Percentiles rank a stretch among this genome's conserved stretches.
Evolutionary conservation across 2,329 filamentous ascomycete genomes (phyloP).

Genomic region (Aspergillus tanneri): DNA sequence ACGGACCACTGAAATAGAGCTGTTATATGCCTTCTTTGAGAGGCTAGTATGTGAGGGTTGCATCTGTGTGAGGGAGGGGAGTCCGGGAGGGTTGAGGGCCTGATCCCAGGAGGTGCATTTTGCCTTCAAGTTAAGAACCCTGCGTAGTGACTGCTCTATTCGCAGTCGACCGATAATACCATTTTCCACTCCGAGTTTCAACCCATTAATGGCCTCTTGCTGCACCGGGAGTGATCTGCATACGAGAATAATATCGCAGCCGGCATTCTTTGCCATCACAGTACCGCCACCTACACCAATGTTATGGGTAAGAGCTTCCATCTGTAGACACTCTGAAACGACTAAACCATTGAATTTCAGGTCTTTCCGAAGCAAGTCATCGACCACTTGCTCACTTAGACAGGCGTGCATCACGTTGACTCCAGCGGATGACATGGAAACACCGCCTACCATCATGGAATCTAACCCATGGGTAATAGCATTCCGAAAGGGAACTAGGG

Average conservation of each 20-base stretch:
- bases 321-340: conserved; percentile 92
- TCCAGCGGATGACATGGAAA: conserved; percentile 84
- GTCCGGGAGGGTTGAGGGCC: conserved; percentile 81
- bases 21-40: conserved; percentile 83
- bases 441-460: conserved; percentile 93
- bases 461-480: conserved; percentile 84
- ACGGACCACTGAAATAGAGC: conserved; percentile 86
- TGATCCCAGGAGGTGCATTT: conserved; percentile 87
- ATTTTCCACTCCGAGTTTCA: conserved; percentile 87
- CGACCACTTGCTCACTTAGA: conserved; percentile 87
- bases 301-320: conserved; percentile 93
- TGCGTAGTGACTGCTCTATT: conserved; percentile 74
- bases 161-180: conserved; percentile 79
- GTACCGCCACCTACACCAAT: conserved; percentile 96
- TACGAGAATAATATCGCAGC: conserved; percentile 85
- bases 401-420: conserved; percentile 96
- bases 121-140: conserved; percentile 77
- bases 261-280: conserved; percentile 95
- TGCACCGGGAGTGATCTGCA: conserved; percentile 87
- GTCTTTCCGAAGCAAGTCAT: conserved; percentile 82
- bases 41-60: conserved; percentile 79
- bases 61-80: conserved; percentile 72
- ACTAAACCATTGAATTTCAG: conserved; percentile 88
- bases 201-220: conserved; percentile 83
- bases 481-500: conserved; percentile 86